Evolutionary conservation across 106 monocot species (phyloP).

Genomic region (Dendrobium nobile): DNA sequence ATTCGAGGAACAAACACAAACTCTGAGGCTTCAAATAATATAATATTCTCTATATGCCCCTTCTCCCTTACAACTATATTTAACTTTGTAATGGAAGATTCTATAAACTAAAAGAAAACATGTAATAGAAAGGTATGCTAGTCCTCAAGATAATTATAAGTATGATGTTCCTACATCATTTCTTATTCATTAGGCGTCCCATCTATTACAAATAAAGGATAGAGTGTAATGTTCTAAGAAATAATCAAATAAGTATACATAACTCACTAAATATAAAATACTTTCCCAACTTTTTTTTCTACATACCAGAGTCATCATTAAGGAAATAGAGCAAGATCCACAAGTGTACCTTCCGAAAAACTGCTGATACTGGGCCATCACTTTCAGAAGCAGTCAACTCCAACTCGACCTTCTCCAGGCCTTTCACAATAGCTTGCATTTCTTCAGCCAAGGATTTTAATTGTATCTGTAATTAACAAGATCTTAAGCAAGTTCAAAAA

Average conservation of each 20-base stretch:
- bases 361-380: slow-evolving; percentile 92
- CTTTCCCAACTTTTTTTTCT: neutral
- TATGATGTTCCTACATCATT: neutral
- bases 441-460: slow-evolving; percentile 92
- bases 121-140: too few species aligned
- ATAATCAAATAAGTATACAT: neutral
- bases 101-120: too few species aligned
- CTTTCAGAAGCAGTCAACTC: slow-evolving; percentile 84
- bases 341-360: slow-evolving; percentile 70
- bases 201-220: neutral
- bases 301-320: neutral
- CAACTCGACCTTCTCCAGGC: slow-evolving; percentile 74
- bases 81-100: too few species aligned
- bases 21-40: too few species aligned
- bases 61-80: too few species aligned
- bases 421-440: slow-evolving; percentile 97
- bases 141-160: too few species aligned
- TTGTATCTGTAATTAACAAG: slow-evolving; percentile 42
- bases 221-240: neutral
- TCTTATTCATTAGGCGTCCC: neutral
- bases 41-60: too few species aligned
- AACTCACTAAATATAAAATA: neutral
- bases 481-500: neutral
- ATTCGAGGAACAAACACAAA: too few species aligned
- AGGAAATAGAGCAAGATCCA: neutral